Conservation (phyloP, 192 early-diverging fungal species). For the Piromyces sp. region DNA sequence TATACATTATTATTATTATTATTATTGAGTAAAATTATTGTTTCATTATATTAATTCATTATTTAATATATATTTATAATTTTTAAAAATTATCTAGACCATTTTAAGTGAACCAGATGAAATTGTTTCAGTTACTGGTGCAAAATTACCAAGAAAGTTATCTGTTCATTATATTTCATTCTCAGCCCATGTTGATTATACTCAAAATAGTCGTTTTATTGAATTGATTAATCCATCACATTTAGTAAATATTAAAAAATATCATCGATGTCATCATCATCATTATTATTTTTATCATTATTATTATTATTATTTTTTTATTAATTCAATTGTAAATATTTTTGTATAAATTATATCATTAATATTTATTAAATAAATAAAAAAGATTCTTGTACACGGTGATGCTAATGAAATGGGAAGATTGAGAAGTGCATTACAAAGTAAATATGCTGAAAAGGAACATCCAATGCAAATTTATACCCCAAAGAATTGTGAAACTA, state of each 20-base stretch:
- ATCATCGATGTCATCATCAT: no score
- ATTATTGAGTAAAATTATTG: no score
- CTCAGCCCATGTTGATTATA: constrained; percentile 92
- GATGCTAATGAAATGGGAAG: constrained; percentile 86
- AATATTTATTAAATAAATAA: no score
- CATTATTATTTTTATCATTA: neutral
- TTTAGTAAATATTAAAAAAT: constrained; percentile 33
- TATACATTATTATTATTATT: constrained; percentile 12
- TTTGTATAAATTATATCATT: no score
- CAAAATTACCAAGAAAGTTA: constrained; percentile 59
- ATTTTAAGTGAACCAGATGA: constrained; percentile 76
- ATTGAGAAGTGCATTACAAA: constrained; percentile 66
- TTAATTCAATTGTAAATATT: no score
- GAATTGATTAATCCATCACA: constrained; percentile 82
- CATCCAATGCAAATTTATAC: constrained; percentile 58
- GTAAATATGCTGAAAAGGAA: constrained; percentile 62
- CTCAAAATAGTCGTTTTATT: constrained; percentile 91
- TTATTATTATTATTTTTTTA: constrained; percentile 1
- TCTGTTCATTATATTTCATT: constrained; percentile 90
- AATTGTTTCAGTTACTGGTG: constrained; percentile 62
- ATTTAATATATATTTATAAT: no score
- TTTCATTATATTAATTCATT: no score
- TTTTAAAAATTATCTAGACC: no score
- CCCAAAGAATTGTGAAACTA: constrained; percentile 72
- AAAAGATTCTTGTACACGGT: constrained; percentile 75